Evolutionary conservation across 345 rosid species (phyloP).

Genomic region (Citrus medica): DNA sequence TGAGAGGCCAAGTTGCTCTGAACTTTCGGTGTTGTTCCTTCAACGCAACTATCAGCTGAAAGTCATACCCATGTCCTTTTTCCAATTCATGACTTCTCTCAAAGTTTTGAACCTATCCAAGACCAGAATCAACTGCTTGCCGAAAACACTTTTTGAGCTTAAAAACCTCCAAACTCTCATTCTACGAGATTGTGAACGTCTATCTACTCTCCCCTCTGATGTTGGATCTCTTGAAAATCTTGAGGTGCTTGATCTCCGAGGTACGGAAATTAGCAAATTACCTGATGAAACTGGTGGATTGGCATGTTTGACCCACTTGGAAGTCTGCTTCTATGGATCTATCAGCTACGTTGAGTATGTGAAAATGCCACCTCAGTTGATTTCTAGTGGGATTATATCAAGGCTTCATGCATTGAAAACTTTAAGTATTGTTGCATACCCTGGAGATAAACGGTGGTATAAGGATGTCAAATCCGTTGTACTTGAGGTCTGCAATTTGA

Average conservation of each 20-base stretch:
- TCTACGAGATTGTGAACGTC: conserved; percentile 17
- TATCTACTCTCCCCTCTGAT: conserved; percentile 16
- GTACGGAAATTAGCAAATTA: conserved; percentile 7
- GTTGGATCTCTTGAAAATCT: conserved; percentile 14
- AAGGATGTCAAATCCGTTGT: not conserved
- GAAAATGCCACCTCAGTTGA: conserved; percentile 5
- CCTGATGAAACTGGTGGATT: conserved; percentile 5
- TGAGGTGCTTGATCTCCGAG: conserved; percentile 20
- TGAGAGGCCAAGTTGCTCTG: conserved; percentile 6
- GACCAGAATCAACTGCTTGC: conserved; percentile 22
- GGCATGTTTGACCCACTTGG: conserved; percentile 12
- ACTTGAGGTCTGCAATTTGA: conserved; percentile 8
- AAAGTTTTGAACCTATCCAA: conserved; percentile 17
- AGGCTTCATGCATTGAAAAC: conserved; percentile 1
- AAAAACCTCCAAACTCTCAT: conserved; percentile 2
- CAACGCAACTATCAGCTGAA: conserved; percentile 21
- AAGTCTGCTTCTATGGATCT: conserved; percentile 24
- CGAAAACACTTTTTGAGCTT: conserved; percentile 10
- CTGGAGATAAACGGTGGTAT: conserved; percentile 20
- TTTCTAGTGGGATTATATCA: conserved; percentile 5
- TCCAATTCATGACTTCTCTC: conserved; percentile 15
- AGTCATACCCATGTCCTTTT: conserved; percentile 18
- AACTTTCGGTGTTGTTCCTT: conserved; percentile 3
- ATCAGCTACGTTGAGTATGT: not conserved
- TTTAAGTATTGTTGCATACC: conserved; percentile 13